These are phyloP conservation scores for Diplotaxis tenuifolia DNA, from an alignment of 345 rosid genomes.

Conservation along the genomic window DNA sequence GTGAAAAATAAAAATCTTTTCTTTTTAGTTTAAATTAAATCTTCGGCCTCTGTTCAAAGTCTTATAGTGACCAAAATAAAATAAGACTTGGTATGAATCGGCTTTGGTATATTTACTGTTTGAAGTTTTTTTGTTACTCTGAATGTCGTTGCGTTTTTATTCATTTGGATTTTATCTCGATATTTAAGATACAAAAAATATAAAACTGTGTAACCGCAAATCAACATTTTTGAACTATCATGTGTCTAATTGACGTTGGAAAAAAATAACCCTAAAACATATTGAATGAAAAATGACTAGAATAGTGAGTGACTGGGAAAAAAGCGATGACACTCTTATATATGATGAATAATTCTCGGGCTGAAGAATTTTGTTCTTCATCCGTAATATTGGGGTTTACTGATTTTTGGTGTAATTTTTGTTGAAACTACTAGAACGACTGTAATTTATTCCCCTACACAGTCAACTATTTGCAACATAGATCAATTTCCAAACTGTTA, in stretches of 20 bases:
- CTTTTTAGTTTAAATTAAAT: slow-evolving; percentile 21
- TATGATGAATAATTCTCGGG: no score
- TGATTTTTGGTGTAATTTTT: not conserved
- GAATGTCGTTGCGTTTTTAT: not conserved
- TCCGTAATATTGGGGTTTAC: no score
- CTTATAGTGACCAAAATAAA: slow-evolving; percentile 18
- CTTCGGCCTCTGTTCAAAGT: not conserved
- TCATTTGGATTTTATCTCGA: not conserved
- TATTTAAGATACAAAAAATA: not conserved
- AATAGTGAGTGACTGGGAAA: no score
- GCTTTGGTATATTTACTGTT: not conserved
- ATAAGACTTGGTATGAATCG: not conserved
- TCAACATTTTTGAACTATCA: no score
- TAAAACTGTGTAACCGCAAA: no score
- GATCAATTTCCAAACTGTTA: not conserved
- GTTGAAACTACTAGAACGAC: not conserved
- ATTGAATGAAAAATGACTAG: no score
- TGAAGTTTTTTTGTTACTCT: not conserved
- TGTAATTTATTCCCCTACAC: not conserved
- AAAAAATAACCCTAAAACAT: no score
- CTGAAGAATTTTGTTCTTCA: no score
- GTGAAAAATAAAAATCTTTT: no score
- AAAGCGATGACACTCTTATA: no score
- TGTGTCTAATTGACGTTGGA: no score
- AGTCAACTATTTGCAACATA: not conserved